phyloP scores from a whole-genome alignment of 139 green algal genomes.

The Chlamydomonas schloesseri region DNA sequence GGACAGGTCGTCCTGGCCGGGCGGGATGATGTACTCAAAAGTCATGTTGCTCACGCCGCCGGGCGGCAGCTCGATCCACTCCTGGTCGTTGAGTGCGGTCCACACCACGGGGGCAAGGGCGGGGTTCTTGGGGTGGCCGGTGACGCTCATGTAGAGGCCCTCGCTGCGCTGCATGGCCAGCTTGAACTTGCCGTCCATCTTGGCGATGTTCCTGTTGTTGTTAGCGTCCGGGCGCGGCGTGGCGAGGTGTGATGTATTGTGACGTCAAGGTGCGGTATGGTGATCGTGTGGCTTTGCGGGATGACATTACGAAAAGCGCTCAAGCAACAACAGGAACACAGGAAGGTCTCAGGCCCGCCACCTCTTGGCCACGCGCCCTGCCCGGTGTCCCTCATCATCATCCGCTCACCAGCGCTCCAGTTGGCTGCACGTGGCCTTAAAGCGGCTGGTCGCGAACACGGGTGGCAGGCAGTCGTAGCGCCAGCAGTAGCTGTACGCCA shows the following conservation, averaged over 20 bases:
- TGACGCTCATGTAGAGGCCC: slow-evolving; percentile 36
- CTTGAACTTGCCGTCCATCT: slow-evolving; percentile 24
- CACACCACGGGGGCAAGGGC: not conserved
- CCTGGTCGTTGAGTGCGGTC: slow-evolving; percentile 20
- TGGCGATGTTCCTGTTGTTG: slow-evolving; percentile 15
- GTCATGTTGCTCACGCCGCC: slow-evolving; percentile 47
- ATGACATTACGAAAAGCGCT: no score
- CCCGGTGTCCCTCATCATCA: no score
- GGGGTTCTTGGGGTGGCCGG: slow-evolving; percentile 31
- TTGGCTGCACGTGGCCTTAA: slow-evolving; percentile 46
- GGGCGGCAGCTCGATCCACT: slow-evolving; percentile 28
- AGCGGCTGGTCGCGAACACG: slow-evolving; percentile 42
- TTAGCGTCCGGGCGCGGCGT: no score
- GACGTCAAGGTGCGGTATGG: no score
- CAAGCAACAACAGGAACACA: no score
- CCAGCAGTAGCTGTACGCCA: slow-evolving; percentile 65
- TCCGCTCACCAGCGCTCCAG: slow-evolving; percentile 24
- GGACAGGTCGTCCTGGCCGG: slow-evolving; percentile 52
- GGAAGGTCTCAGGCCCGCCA: no score
- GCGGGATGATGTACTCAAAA: slow-evolving; percentile 44
- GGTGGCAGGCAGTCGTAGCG: slow-evolving; percentile 56
- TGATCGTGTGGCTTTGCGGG: no score
- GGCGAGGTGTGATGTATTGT: no score
- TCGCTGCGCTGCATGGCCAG: slow-evolving; percentile 27
- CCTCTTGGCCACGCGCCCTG: no score